Evolutionary conservation across 257 asterid genomes (phyloP), one percentile per base, ranked within the genome.

Genomic region (Voacanga thouarsii): DNA sequence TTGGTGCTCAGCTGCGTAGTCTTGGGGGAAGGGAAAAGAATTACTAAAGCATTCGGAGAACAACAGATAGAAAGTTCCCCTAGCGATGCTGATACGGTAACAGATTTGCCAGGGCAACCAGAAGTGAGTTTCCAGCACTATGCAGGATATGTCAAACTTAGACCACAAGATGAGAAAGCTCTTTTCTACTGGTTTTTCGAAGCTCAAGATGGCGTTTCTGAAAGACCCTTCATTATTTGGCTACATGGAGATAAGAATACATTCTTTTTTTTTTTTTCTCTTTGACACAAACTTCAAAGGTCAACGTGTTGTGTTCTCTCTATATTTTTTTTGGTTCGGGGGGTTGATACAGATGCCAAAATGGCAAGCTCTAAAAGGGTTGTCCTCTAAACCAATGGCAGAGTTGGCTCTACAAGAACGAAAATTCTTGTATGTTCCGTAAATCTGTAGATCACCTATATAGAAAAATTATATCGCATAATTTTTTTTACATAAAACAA

Each of bases 171-270:
- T 37, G 71, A 79, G 45, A 79, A 79, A 72, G 82, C 82, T 3
- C 82, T 79, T 41, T 79, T 79, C 47, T 79, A 79, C 70, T 79
- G 82, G 82, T 74, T 79, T 10, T 79, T 73, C 65, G 79, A 79
- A 73, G 82, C 82, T 71, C 70, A 55, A 41, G 45, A 67, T 26
- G 47, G 47, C 21, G 82, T 75, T 55, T 67, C 82, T 21, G 41
- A 65, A 1, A 74, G 28, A 18, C 82, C 82, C 41, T 79, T 82
- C 15, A 77, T 82, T 69, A 79, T 82, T 21, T 82, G 85, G 85
- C 82, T 82, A 12, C 78, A 82, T 75, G 85, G 85, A 82, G 85
- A 82, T 82, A 19, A n/a, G 74, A 26, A 28, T 23, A 26, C n/a
- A 18, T 66, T 15, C n/a, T n/a, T n/a, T n/a, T n/a, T 7, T 43